These are phyloP conservation scores for Vanrija humicola DNA, from an alignment of 1,284 basidiomycete genomes.

Conservation along the genomic window DNA sequence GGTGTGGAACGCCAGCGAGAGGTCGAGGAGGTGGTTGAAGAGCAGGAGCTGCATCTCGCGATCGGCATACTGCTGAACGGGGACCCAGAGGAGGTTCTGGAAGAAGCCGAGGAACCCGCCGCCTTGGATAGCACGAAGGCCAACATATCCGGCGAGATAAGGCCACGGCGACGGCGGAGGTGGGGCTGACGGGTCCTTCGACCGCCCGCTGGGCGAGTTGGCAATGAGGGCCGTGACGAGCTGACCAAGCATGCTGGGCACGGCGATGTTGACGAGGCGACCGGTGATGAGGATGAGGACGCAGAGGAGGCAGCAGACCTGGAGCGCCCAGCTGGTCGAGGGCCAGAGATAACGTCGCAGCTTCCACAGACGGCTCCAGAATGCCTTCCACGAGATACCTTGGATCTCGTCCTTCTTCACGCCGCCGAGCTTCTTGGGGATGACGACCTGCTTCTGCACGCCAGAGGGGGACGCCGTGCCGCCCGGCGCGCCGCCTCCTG, in stretches of 20 bases:
- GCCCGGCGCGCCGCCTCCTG: background rate
- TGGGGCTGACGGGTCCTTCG: background rate
- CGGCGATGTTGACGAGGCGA: conserved; percentile 29
- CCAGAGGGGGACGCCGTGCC: conserved; percentile 2
- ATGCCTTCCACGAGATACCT: conserved; percentile 26
- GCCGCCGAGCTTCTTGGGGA: conserved; percentile 40
- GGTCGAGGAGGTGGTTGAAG: conserved; percentile 83
- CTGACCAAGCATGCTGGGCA: conserved; percentile 32
- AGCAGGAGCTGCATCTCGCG: conserved; percentile 87
- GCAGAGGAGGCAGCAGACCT: conserved; percentile 30
- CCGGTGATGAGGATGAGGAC: conserved; percentile 23
- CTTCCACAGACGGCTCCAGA: conserved; percentile 31
- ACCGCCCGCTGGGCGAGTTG: conserved; percentile 7
- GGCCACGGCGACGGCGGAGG: conserved; percentile 21
- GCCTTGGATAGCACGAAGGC: conserved; percentile 26
- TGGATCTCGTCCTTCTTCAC: conserved; percentile 29
- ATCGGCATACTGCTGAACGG: conserved; percentile 90
- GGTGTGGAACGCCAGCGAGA: conserved; percentile 92
- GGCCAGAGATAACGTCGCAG: conserved; percentile 42
- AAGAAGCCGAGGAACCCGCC: conserved; percentile 70
- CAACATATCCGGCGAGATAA: conserved; percentile 31
- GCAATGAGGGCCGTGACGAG: conserved; percentile 31
- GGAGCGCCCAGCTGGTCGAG: conserved; percentile 35
- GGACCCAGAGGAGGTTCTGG: conserved; percentile 93
- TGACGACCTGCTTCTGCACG: conserved; percentile 21